These are phyloP conservation scores for Plasmodium malariae DNA, from an alignment of 169 alveolate genomes.

Conservation along the genomic window DNA sequence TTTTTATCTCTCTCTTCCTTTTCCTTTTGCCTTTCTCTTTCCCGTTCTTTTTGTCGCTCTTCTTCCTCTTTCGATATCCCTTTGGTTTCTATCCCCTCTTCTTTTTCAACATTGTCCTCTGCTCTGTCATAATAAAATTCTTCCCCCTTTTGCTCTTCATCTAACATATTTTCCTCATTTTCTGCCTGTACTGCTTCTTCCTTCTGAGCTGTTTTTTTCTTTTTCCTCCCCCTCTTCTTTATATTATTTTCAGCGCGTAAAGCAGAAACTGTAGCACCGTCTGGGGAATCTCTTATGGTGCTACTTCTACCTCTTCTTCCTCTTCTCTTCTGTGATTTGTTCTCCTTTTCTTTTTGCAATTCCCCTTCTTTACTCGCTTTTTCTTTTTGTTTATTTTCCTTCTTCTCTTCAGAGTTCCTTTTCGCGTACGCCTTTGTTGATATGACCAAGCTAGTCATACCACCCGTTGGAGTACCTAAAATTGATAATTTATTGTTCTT, in stretches of 20 bases:
- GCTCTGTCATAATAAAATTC: background rate
- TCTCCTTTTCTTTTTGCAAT: background rate
- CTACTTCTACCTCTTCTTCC: background rate
- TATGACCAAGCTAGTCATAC: no score
- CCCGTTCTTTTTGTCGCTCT: background rate
- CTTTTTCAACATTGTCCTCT: slow-evolving; percentile 4
- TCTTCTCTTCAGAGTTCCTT: background rate
- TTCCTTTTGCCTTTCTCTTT: background rate
- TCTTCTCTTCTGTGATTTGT: background rate
- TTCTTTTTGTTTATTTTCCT: background rate
- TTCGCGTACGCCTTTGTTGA: no score
- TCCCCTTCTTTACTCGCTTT: background rate
- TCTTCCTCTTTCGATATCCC: background rate
- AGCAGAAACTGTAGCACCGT: background rate
- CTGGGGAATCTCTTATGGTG: background rate
- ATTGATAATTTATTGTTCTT: no score
- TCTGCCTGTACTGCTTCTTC: background rate
- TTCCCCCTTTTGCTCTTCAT: background rate
- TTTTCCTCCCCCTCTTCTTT: background rate
- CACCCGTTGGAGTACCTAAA: no score
- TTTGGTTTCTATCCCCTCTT: background rate
- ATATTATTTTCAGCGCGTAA: background rate
- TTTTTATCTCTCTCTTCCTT: slow-evolving; percentile 31
- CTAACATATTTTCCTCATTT: background rate
- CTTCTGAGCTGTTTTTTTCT: background rate